Conservation (phyloP, 208 protist species). For the Crithidia thermophila region DNA sequence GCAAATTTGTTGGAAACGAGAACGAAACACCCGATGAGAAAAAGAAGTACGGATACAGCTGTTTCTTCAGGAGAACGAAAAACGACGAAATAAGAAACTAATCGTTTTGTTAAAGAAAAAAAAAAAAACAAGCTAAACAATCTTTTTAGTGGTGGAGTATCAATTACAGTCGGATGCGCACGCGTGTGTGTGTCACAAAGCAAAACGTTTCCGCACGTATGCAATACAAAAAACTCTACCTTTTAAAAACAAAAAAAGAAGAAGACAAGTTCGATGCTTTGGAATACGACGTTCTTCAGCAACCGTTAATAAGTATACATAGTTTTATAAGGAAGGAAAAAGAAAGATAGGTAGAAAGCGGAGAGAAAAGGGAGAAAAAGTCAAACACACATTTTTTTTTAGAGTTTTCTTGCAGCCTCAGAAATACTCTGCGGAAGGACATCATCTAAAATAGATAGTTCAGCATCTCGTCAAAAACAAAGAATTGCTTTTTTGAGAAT, state of each 20-base stretch:
- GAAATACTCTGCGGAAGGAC: too few species aligned
- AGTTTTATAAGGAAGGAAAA: too few species aligned
- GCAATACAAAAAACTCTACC: too few species aligned
- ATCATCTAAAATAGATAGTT: neutral
- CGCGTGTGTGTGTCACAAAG: neutral
- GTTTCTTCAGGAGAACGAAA: too few species aligned
- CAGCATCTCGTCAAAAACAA: neutral
- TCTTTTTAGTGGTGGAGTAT: neutral
- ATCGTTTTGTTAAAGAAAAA: neutral
- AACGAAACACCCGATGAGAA: too few species aligned
- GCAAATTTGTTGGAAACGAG: too few species aligned
- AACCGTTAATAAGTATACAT: too few species aligned
- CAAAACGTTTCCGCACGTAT: neutral
- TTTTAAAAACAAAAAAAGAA: conserved; percentile 7
- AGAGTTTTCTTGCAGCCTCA: too few species aligned
- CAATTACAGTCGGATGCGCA: neutral
- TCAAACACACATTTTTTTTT: neutral
- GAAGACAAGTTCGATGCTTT: too few species aligned
- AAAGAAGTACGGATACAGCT: too few species aligned
- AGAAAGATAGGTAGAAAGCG: conserved; percentile 19
- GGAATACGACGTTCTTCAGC: too few species aligned
- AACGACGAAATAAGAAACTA: conserved; percentile 6
- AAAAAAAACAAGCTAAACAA: neutral
- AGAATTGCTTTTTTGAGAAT: neutral
- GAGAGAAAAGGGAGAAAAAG: neutral